Evolutionary conservation across 2,329 filamentous ascomycete genomes (phyloP).

Genomic region (Alternaria sp.): DNA sequence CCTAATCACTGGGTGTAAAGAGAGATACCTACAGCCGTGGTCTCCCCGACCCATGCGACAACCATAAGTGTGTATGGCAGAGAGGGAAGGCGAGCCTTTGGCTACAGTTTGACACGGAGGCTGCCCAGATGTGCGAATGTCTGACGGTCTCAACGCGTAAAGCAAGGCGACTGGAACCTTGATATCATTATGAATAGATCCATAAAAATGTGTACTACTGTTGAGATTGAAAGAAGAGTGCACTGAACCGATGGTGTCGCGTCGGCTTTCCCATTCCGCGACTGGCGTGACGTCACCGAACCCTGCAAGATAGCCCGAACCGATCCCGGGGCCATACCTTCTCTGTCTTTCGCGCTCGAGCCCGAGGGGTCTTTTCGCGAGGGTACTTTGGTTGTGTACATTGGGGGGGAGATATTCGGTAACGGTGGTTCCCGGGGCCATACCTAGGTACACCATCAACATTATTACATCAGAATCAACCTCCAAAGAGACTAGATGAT

Average conservation of each 20-base stretch:
- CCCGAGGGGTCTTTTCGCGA: too few relatives aligned
- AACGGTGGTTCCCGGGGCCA: too few relatives aligned
- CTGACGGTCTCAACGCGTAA: not conserved
- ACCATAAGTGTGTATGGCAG: not conserved
- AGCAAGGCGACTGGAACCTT: not conserved
- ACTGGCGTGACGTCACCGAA: not conserved
- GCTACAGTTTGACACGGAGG: not conserved
- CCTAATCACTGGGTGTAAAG: not conserved
- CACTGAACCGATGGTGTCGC: not conserved
- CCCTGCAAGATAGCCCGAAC: not conserved
- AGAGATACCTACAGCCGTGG: not conserved
- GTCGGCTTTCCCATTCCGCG: not conserved
- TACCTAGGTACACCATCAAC: not conserved
- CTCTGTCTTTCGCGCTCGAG: too few relatives aligned
- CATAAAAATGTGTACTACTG: not conserved
- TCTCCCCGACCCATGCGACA: not conserved
- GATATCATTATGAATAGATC: not conserved
- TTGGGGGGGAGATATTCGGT: too few relatives aligned
- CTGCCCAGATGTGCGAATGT: not conserved
- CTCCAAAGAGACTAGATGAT: not conserved
- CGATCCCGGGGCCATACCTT: not conserved
- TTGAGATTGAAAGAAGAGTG: not conserved
- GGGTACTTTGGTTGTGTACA: too few relatives aligned
- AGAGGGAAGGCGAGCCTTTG: not conserved
- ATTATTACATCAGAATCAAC: not conserved